These are phyloP conservation scores for Eucalyptus sp. DNA, from an alignment of 345 rosid species.

Conservation along the genomic window DNA sequence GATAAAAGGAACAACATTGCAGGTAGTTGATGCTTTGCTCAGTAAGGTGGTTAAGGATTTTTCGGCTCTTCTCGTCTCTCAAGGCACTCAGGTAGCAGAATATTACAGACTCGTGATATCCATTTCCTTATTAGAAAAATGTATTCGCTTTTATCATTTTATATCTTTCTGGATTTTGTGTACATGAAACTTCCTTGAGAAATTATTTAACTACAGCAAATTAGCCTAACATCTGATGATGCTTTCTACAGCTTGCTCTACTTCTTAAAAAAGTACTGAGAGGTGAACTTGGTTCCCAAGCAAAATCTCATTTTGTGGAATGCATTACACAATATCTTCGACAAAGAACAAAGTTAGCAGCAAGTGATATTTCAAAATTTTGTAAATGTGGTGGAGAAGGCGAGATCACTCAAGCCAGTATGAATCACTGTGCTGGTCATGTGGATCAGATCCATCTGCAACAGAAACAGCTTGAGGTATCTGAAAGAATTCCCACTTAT, in stretches of 20 bases:
- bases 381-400: constrained; percentile 69
- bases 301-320: constrained; percentile 58
- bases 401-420: constrained; percentile 9
- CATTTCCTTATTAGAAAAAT: neutral
- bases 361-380: constrained; percentile 66
- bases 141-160: neutral
- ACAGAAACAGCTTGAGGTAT: constrained; percentile 65
- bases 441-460: constrained; percentile 32
- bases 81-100: constrained; percentile 67
- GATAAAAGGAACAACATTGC: neutral
- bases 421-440: constrained; percentile 13
- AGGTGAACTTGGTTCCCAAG: constrained; percentile 45
- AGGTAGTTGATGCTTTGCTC: constrained; percentile 80
- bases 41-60: constrained; percentile 82
- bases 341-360: constrained; percentile 41
- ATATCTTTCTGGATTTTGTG: neutral
- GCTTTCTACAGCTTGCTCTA: constrained; percentile 35
- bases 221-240: neutral
- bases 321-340: constrained; percentile 65
- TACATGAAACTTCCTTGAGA: neutral
- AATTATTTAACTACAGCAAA: neutral
- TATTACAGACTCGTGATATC: neutral
- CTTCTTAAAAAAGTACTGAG: constrained; percentile 66
- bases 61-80: constrained; percentile 77
- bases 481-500: neutral